A percentile compares a stretch with the other conserved stretches of the same genome.
These are phyloP conservation scores for Clonostachys sp. DNA, from an alignment of 2,329 filamentous ascomycete species.

Conservation along the genomic window DNA sequence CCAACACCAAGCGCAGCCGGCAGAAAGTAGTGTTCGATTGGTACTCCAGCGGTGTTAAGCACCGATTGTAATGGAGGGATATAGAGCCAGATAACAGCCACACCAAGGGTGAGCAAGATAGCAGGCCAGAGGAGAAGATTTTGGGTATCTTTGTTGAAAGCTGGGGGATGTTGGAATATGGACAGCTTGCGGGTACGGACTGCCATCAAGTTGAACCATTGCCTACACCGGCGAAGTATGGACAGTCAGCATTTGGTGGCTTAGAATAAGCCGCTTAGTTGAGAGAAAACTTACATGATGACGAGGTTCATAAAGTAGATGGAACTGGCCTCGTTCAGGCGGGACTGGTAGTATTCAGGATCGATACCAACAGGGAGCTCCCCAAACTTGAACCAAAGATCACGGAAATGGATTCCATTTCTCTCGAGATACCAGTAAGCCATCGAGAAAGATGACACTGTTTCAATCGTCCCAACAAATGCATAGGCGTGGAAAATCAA, in stretches of 20 bases:
- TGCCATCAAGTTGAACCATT: constrained; percentile 72
- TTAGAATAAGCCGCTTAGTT: no score
- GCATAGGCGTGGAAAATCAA: constrained; percentile 71
- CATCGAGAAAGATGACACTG: constrained; percentile 57
- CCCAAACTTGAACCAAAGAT: constrained; percentile 66
- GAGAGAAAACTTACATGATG: constrained; percentile 47
- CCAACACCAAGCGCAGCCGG: constrained; percentile 63
- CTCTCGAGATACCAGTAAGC: constrained; percentile 61
- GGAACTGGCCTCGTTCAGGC: constrained; percentile 63
- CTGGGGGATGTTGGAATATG: constrained; percentile 68
- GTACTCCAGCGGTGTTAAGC: constrained; percentile 57
- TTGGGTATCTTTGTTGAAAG: constrained; percentile 58
- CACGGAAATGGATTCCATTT: constrained; percentile 60
- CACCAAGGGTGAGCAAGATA: constrained; percentile 62
- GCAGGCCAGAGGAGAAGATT: constrained; percentile 69
- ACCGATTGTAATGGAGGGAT: constrained; percentile 58
- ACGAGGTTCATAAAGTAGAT: constrained; percentile 80
- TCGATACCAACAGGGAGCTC: constrained; percentile 39
- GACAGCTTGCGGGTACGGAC: constrained; percentile 61
- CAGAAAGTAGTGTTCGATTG: constrained; percentile 72
- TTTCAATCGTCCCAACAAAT: constrained; percentile 62
- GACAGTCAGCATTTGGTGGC: no score
- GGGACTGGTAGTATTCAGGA: constrained; percentile 45
- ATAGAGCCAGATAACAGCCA: constrained; percentile 69
- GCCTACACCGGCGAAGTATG: constrained; percentile 13